Evolutionary conservation across 805 yeast species (phyloP).

Genomic region (Candida krabiensis): DNA sequence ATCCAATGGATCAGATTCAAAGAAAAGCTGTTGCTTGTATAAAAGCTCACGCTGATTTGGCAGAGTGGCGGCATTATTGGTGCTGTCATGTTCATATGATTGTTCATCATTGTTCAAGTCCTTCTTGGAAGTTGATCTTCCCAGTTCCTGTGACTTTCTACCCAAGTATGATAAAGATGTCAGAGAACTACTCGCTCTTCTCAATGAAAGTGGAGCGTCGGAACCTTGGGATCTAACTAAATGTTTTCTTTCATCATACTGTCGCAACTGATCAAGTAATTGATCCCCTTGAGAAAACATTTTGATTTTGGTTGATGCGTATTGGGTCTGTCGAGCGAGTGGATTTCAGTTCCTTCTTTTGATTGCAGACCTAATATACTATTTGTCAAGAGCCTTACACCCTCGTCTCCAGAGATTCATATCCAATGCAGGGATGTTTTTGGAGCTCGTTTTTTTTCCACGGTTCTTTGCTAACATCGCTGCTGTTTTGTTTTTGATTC

Average conservation of each 20-base stretch:
- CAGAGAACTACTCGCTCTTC: constrained; percentile 9
- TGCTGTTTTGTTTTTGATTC: too few species aligned
- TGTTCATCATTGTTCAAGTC: not conserved
- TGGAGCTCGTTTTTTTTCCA: too few species aligned
- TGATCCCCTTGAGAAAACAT: constrained; percentile 37
- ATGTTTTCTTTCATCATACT: constrained; percentile 31
- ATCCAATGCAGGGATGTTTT: too few species aligned
- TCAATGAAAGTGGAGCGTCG: constrained; percentile 9
- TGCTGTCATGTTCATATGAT: not conserved
- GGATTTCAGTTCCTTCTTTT: too few species aligned
- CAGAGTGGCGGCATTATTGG: not conserved
- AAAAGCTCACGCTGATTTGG: not conserved
- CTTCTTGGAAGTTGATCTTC: not conserved
- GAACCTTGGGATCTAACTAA: constrained; percentile 18
- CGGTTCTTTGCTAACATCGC: too few species aligned
- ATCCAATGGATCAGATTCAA: not conserved
- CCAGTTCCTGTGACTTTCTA: not conserved
- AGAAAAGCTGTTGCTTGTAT: not conserved
- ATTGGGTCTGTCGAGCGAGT: too few species aligned
- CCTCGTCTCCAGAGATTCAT: too few species aligned
- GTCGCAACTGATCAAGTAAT: constrained; percentile 33
- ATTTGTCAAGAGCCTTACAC: too few species aligned
- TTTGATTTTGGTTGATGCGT: too few species aligned
- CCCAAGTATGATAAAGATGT: not conserved
- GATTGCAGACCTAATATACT: too few species aligned